Percentiles rank a stretch among this genome's conserved stretches.
phyloP scores from a whole-genome alignment of 345 rosid genomes.

The Cardamine occulta region DNA sequence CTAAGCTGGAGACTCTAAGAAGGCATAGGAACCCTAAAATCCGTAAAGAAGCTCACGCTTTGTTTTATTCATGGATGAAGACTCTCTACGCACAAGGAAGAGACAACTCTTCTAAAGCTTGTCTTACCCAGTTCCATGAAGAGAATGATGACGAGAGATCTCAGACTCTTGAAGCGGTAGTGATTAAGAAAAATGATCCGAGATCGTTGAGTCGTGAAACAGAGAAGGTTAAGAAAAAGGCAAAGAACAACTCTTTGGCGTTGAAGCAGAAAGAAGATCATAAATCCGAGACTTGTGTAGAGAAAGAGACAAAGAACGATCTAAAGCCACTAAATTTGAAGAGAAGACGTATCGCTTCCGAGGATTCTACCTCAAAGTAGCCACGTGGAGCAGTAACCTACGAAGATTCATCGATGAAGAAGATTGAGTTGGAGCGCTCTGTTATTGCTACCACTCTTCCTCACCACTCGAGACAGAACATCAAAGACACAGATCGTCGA shows the following conservation, averaged over 20 bases:
- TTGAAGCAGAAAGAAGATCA: neutral
- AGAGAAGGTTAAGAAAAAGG: neutral
- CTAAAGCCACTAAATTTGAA: neutral
- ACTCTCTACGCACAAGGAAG: constrained; percentile 7
- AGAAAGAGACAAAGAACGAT: neutral
- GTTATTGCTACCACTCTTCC: neutral
- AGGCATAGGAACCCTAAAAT: constrained; percentile 22
- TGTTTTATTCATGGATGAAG: constrained; percentile 29
- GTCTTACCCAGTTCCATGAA: neutral
- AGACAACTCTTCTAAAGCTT: neutral
- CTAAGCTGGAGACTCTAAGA: constrained; percentile 19
- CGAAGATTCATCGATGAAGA: neutral
- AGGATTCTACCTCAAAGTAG: neutral
- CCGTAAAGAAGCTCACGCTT: constrained; percentile 11
- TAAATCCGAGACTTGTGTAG: no score
- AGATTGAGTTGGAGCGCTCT: neutral
- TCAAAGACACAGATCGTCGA: neutral
- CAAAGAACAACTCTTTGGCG: neutral
- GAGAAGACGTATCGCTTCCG: neutral
- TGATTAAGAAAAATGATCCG: neutral
- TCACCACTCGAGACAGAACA: neutral
- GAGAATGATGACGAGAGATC: neutral
- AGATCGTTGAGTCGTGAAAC: neutral
- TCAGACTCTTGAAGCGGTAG: neutral
- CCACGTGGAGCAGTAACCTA: neutral